phyloP scores from a whole-genome alignment of 768 basidiomycete species.

The Postia placenta region DNA sequence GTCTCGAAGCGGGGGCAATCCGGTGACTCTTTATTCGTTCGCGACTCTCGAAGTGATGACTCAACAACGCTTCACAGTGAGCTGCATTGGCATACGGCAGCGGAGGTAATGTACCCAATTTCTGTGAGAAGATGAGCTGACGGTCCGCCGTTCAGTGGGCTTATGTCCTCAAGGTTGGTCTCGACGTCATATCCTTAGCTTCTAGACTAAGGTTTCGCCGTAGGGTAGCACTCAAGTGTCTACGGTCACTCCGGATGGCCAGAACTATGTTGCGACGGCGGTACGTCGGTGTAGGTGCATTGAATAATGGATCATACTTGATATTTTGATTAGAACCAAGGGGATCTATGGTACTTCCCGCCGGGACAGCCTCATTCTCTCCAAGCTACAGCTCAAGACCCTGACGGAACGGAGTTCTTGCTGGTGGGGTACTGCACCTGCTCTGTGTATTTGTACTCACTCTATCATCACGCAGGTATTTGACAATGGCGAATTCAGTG shows the following conservation, averaged over 20 bases:
- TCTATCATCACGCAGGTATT: conserved; percentile 24
- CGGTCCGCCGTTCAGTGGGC: conserved; percentile 20
- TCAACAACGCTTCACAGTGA: conserved; percentile 13
- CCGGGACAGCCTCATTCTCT: conserved; percentile 31
- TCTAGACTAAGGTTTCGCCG: not conserved
- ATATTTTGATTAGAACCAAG: conserved; percentile 19
- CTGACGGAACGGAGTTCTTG: conserved; percentile 20
- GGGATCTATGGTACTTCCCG: conserved; percentile 32
- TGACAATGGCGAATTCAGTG: conserved; percentile 33
- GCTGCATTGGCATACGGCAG: conserved; percentile 30
- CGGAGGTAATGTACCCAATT: conserved; percentile 14
- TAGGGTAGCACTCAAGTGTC: conserved; percentile 30
- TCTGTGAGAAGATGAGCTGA: not conserved
- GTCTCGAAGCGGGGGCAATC: conserved; percentile 29
- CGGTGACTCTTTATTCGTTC: conserved; percentile 15
- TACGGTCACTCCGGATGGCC: conserved; percentile 41
- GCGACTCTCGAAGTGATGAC: not conserved
- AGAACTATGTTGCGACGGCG: conserved; percentile 39
- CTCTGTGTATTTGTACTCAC: too few species aligned
- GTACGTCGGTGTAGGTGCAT: conserved; percentile 9
- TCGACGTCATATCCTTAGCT: not conserved
- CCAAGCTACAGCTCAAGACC: conserved; percentile 25
- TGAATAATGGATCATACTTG: too few species aligned
- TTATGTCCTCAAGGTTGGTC: conserved; percentile 25
- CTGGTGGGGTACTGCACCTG: conserved; percentile 16